Conservation (phyloP, 441 rosid genomes). For the Kokia cookei region DNA sequence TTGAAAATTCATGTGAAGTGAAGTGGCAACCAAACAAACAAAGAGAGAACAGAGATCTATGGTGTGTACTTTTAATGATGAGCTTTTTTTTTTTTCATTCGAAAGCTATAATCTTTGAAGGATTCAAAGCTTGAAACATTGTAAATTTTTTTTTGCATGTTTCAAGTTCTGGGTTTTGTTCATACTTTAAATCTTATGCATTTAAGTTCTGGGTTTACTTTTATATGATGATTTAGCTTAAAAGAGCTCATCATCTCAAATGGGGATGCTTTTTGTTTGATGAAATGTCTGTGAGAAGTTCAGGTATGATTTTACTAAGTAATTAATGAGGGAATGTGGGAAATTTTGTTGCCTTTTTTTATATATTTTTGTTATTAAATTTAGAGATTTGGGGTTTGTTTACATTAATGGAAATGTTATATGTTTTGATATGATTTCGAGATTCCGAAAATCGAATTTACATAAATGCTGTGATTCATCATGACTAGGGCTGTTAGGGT, state of each 20-base stretch:
- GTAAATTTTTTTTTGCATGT: not conserved
- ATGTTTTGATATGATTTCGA: slow-evolving; percentile 34
- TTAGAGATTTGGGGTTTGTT: slow-evolving; percentile 29
- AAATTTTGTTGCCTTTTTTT: not conserved
- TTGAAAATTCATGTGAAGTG: slow-evolving; percentile 65
- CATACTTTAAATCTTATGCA: not conserved
- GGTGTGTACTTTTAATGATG: slow-evolving; percentile 28
- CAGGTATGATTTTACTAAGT: slow-evolving; percentile 20
- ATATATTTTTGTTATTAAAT: slow-evolving; percentile 9
- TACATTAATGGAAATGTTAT: slow-evolving; percentile 30
- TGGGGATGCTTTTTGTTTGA: slow-evolving; percentile 18
- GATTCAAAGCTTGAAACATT: slow-evolving; percentile 11
- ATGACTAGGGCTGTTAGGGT: slow-evolving; percentile 80
- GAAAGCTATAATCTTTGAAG: slow-evolving; percentile 17
- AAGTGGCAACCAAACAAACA: slow-evolving; percentile 24
- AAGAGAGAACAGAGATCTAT: slow-evolving; percentile 37
- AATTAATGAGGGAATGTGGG: slow-evolving; percentile 3
- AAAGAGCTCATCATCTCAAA: not conserved
- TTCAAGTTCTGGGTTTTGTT: slow-evolving; percentile 2
- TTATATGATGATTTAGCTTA: too few relatives aligned
- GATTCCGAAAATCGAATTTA: slow-evolving; percentile 20
- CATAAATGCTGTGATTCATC: slow-evolving; percentile 35
- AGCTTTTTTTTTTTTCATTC: not conserved
- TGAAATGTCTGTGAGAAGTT: slow-evolving; percentile 21
- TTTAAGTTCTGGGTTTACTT: not conserved